A percentile compares a stretch with the other conserved stretches of the same genome.
Evolutionary conservation across 495 filamentous ascomycete species (phyloP).

Genomic region (Annulohypoxylon bovei): DNA sequence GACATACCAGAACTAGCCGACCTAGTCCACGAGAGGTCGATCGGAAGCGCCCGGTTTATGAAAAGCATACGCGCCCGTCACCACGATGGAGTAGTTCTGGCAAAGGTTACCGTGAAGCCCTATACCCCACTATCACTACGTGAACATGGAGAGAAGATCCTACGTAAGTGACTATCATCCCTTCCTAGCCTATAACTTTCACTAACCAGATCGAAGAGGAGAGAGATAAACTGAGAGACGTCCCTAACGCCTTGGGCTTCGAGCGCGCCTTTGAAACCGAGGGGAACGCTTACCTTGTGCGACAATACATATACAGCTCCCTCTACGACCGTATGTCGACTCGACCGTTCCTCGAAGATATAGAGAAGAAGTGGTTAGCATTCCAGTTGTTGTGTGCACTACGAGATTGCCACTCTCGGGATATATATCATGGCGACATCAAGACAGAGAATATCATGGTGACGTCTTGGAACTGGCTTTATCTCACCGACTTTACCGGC

Average conservation of each 20-base stretch:
- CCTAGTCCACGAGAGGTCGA: constrained; percentile 88
- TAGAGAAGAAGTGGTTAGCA: constrained; percentile 98
- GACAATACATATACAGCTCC: constrained; percentile 95
- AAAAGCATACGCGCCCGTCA: constrained; percentile 93
- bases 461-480: constrained; percentile 99
- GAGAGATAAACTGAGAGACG: constrained; percentile 77
- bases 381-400: constrained; percentile 95
- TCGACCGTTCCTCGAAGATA: constrained; percentile 94
- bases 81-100: constrained; percentile 87
- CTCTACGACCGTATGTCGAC: constrained; percentile 97
- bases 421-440: constrained; percentile 96
- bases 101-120: constrained; percentile 94
- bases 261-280: constrained; percentile 89
- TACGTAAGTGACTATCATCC: constrained; percentile 62
- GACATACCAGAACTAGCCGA: constrained; percentile 92
- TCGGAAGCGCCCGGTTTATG: constrained; percentile 95
- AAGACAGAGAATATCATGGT: constrained; percentile 97
- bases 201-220: constrained; percentile 68
- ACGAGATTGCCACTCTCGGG: constrained; percentile 89
- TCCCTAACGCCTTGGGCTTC: constrained; percentile 92
- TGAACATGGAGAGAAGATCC: constrained; percentile 76
- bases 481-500: constrained; percentile 93
- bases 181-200: background rate
- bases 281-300: constrained; percentile 91
- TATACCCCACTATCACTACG: constrained; percentile 77